Percentiles rank a stretch among this genome's conserved stretches.
Evolutionary conservation across 2,329 filamentous ascomycete species (phyloP).

Genomic region (Venturia pyrina): DNA sequence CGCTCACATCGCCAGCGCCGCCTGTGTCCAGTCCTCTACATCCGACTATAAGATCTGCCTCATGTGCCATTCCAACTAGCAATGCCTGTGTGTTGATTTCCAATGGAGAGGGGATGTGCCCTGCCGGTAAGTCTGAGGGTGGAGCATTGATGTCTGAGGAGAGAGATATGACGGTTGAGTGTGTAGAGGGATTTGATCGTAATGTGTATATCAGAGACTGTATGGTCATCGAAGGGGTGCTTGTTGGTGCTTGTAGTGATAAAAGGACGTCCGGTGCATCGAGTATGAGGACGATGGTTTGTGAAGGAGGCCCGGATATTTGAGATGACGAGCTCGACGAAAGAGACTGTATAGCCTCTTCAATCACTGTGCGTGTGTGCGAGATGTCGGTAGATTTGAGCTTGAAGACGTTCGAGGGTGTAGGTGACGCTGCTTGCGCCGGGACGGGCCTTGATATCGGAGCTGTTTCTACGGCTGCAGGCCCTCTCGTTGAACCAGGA

Average conservation of each 20-base stretch:
- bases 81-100: constrained; percentile 65
- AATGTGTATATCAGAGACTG: constrained; percentile 13
- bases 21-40: constrained; percentile 75
- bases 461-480: not conserved
- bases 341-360: constrained; percentile 19
- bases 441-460: not conserved
- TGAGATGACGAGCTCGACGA: constrained; percentile 7
- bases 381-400: constrained; percentile 22
- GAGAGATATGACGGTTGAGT: constrained; percentile 57
- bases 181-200: constrained; percentile 39
- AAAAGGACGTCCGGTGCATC: constrained; percentile 35
- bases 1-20: constrained; percentile 81
- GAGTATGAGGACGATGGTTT: constrained; percentile 32
- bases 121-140: constrained; percentile 49
- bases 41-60: constrained; percentile 60
- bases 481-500: not conserved
- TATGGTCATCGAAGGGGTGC: constrained; percentile 15
- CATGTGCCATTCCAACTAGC: constrained; percentile 61
- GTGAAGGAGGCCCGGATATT: not conserved
- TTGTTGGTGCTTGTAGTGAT: constrained; percentile 19
- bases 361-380: constrained; percentile 20
- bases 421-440: constrained; percentile 5
- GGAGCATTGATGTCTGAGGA: constrained; percentile 49
- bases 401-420: constrained; percentile 13
- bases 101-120: constrained; percentile 42